phyloP scores from a whole-genome alignment of 2,329 filamentous ascomycete species.

The Diaporthe vexans region DNA sequence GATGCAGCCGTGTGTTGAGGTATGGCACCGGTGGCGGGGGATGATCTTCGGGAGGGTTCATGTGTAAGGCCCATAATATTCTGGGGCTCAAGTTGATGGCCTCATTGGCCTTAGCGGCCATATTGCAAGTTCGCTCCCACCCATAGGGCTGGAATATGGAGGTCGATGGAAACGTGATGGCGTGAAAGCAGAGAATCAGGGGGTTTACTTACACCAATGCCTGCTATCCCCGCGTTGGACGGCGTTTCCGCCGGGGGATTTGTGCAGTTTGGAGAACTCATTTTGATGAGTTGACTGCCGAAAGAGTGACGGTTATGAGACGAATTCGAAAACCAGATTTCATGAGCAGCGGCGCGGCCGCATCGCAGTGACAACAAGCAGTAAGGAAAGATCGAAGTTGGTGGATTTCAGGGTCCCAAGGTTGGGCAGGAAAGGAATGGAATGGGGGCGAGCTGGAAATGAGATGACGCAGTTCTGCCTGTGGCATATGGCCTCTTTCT shows the following conservation, averaged over 20 bases:
- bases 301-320: not conserved
- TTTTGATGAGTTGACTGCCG: not conserved
- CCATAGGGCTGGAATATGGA: not conserved
- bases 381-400: not conserved
- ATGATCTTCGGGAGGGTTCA: not conserved
- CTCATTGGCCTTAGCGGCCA: not conserved
- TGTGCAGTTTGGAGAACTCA: slow-evolving; percentile 22
- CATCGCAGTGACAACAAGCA: slow-evolving; percentile 1
- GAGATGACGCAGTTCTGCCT: slow-evolving; percentile 30
- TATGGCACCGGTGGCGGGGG: not conserved
- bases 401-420: not conserved
- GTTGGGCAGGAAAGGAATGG: not conserved
- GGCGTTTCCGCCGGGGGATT: slow-evolving; percentile 16
- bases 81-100: not conserved
- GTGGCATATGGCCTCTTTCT: slow-evolving; percentile 20
- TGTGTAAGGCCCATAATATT: not conserved
- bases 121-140: not conserved
- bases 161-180: too few relatives aligned
- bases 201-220: slow-evolving; percentile 36
- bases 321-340: not conserved
- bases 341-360: slow-evolving; percentile 20
- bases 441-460: slow-evolving; percentile 3
- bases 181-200: not conserved
- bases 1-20: not conserved
- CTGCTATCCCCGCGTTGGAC: slow-evolving; percentile 37